Evolutionary conservation across 192 early-diverging fungal genomes (phyloP), one percentile per base, ranked within the genome.

Genomic region (Podila clonocystis): DNA sequence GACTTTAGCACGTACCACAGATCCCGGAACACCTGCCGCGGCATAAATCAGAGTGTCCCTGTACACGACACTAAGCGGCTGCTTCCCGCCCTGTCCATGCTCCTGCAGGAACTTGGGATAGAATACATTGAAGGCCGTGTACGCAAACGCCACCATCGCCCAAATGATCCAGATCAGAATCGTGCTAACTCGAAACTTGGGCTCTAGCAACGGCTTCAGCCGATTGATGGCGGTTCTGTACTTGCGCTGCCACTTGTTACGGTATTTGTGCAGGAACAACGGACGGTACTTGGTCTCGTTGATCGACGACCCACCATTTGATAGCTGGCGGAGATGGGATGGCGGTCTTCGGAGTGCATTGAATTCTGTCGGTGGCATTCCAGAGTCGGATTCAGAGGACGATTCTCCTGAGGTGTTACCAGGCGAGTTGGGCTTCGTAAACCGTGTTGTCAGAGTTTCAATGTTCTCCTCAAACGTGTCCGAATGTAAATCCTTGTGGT

Each of bases 81-180:
- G 63, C n/a, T 76, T 76, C 58, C 70, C 86, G 5, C 60, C 82
- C 29, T 76, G 75, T 0, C 85, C 89, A 63, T 85, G 86, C 5
- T 85, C 82, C 67, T 92, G 91, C 15, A 96, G 85, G 33, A 93
- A 91, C 70, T 94, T 92, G 31, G 95, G 93, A 15, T 95, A 68
- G 70, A 95, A 95, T 9, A 91, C 93, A 79, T 95, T 95, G 75
- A 97, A 95, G 87, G 94, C 95, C n/a, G 91, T 95, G 70, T 91
- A 97, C 0, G 92, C 94, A 73, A 94, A 82, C 2, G 93, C 85
- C 6, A 93, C 90, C 20, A 94, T 71, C 0, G 87, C 85, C 95
- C 95, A 97, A 52, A 97, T 95, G 15, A 75, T 55, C 89, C 91
- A 94, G 26, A 97, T 85, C 60, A 95, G 70, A 0, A 91, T 48